Evolutionary conservation across 2,329 filamentous ascomycete species (phyloP), one percentile per base, ranked within the genome.

Genomic region (Trichoderma sp.): DNA sequence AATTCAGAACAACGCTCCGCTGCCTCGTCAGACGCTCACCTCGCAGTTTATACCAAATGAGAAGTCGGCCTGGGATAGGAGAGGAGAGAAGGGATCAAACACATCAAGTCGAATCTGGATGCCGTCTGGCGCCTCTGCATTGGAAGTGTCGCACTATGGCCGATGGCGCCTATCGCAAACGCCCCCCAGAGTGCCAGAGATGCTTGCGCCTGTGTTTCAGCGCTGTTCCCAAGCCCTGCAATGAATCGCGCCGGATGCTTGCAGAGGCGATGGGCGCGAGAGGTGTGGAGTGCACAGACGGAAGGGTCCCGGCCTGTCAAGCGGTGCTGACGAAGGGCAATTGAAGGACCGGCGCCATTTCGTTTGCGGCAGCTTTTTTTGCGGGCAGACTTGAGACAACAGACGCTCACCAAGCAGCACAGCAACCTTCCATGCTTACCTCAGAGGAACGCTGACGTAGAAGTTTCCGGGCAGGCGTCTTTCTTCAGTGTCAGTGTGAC

Each of bases 311-410:
- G 41, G 41, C 50, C 60, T 63, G 50, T 47, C 60, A 55, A 63
- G 19, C 51, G 19, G n/a, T 15, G 30, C 26, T 54, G 60, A 63
- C 47, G 60, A 63, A 63, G 60, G 50, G 54, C 60, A 41, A 21
- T 26, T 63, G 60, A 63, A 63, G 60, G 50, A 63, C 60, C 48
- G 19, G 41, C 28, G 34, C 54, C 60, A 63, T 63, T 63, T 63
- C 60, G 50, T 62, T 62, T 54, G 39, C 26, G 19, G 10, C 41
- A 7, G 55, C 55, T 5, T 9, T 26, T 26, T 44, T 44, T 24
- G 17, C 34, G 54, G 54, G 52, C 52, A 7, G 17, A 34, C 3
- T 14, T 52, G 21, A 55, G 26, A 55, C 52, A 24, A 2, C 21
- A 24, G 21, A 24, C 30, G 30, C 30, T 34, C 30, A 34, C 30